A percentile compares a stretch with the other conserved stretches of the same genome.
phyloP scores from a whole-genome alignment of 352 stramenopile genomes.

The Pythium dissimile region DNA sequence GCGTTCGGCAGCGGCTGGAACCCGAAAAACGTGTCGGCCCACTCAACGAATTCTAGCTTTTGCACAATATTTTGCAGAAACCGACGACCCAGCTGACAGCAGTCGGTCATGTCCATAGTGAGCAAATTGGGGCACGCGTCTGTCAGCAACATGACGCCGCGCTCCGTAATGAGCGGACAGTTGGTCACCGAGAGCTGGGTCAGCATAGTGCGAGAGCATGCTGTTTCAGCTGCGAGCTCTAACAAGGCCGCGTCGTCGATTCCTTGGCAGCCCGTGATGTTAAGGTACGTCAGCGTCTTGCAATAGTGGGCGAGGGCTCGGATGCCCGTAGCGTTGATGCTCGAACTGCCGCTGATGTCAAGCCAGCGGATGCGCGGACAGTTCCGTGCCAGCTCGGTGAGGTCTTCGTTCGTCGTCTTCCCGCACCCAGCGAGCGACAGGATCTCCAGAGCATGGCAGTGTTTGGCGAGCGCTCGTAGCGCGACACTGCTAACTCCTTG shows the following conservation, averaged over 20 bases:
- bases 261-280: slow-evolving; percentile 69
- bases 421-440: slow-evolving; percentile 85
- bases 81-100: slow-evolving; percentile 55
- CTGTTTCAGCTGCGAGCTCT: slow-evolving; percentile 30
- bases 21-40: slow-evolving; percentile 77
- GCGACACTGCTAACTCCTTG: slow-evolving; percentile 71
- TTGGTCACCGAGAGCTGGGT: slow-evolving; percentile 55
- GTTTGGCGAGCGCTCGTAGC: slow-evolving; percentile 65
- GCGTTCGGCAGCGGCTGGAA: slow-evolving; percentile 84
- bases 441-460: slow-evolving; percentile 62
- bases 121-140: slow-evolving; percentile 66
- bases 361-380: slow-evolving; percentile 67
- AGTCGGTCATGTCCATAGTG: slow-evolving; percentile 84
- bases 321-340: slow-evolving; percentile 56
- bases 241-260: slow-evolving; percentile 68
- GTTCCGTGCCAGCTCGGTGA: slow-evolving; percentile 44
- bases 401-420: slow-evolving; percentile 75
- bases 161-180: slow-evolving; percentile 71
- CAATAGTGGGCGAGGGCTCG: slow-evolving; percentile 57
- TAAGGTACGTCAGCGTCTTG: slow-evolving; percentile 56
- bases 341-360: slow-evolving; percentile 80
- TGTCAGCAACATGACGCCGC: slow-evolving; percentile 59
- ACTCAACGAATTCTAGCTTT: slow-evolving; percentile 82
- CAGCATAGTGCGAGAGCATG: slow-evolving; percentile 20
- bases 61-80: slow-evolving; percentile 73